Conservation (phyloP, 495 filamentous ascomycete species). For the Daldinia decipiens region DNA sequence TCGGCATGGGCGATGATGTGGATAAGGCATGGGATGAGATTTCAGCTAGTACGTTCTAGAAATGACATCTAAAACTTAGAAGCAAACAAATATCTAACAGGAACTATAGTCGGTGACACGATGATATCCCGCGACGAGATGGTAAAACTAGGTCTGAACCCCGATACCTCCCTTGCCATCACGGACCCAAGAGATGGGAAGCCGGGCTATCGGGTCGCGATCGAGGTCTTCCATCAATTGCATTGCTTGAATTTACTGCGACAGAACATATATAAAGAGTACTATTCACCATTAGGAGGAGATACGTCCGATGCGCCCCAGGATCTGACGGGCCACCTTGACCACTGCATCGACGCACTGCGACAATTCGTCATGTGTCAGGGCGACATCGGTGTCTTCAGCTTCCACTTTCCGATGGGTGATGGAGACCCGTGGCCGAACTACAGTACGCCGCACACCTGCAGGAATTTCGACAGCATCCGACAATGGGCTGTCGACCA, state of each 20-base stretch:
- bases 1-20: slow-evolving; percentile 57
- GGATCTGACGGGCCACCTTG: slow-evolving; percentile 49
- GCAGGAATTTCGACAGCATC: slow-evolving; percentile 61
- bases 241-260: slow-evolving; percentile 64
- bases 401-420: slow-evolving; percentile 55
- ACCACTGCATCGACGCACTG: slow-evolving; percentile 64
- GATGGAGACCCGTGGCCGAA: slow-evolving; percentile 59
- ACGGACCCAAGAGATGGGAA: slow-evolving; percentile 61
- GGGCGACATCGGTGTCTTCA: slow-evolving; percentile 62
- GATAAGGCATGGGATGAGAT: slow-evolving; percentile 58
- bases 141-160: slow-evolving; percentile 56
- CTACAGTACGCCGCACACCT: slow-evolving; percentile 60
- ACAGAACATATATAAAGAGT: slow-evolving; percentile 60
- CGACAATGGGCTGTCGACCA: slow-evolving; percentile 62
- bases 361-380: slow-evolving; percentile 63
- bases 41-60: slow-evolving; percentile 51
- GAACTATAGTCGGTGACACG: slow-evolving; percentile 55
- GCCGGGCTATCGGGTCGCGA: slow-evolving; percentile 60
- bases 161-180: slow-evolving; percentile 56
- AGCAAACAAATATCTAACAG: slow-evolving; percentile 6
- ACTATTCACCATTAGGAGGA: slow-evolving; percentile 56
- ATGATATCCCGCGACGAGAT: slow-evolving; percentile 62
- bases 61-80: background rate
- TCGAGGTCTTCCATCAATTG: slow-evolving; percentile 68
- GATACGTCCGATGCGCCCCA: slow-evolving; percentile 46